Evolutionary conservation across 2,329 filamentous ascomycete genomes (phyloP).

Genomic region (Trichoderma hamatum): DNA sequence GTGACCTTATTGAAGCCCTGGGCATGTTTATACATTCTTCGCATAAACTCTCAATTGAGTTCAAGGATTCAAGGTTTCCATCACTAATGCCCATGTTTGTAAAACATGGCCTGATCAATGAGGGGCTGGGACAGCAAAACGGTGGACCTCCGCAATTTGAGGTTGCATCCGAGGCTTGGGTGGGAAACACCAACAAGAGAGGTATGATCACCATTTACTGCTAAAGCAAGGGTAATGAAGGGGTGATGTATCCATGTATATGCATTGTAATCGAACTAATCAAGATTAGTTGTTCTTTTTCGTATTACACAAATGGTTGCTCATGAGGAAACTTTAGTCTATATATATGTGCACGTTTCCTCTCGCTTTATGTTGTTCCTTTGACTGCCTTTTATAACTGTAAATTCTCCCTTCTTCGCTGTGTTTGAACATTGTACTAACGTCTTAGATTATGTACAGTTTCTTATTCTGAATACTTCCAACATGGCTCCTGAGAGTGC

Average conservation of each 20-base stretch:
- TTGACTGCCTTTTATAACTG: neutral
- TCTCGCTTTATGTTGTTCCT: neutral
- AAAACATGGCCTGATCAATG: neutral
- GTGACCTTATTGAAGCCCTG: neutral
- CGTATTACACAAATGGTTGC: neutral
- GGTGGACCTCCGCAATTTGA: neutral
- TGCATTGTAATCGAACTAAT: neutral
- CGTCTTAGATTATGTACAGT: neutral
- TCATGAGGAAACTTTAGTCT: neutral
- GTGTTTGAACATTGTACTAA: neutral
- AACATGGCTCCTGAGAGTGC: neutral
- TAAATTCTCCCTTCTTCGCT: neutral
- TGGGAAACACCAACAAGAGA: neutral
- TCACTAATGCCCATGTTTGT: neutral
- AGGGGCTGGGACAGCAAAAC: neutral
- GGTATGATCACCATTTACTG: neutral
- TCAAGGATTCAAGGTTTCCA: neutral
- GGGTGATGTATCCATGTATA: neutral
- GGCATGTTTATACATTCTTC: neutral
- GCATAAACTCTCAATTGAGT: neutral
- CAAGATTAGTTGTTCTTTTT: neutral
- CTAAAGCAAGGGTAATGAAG: neutral
- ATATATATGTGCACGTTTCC: neutral
- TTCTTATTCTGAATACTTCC: neutral
- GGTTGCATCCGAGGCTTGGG: conserved; percentile 17